A percentile compares a stretch with the other conserved stretches of the same genome.
Evolutionary conservation across 2,329 filamentous ascomycete species (phyloP).

Genomic region (Alternaria gaisen): DNA sequence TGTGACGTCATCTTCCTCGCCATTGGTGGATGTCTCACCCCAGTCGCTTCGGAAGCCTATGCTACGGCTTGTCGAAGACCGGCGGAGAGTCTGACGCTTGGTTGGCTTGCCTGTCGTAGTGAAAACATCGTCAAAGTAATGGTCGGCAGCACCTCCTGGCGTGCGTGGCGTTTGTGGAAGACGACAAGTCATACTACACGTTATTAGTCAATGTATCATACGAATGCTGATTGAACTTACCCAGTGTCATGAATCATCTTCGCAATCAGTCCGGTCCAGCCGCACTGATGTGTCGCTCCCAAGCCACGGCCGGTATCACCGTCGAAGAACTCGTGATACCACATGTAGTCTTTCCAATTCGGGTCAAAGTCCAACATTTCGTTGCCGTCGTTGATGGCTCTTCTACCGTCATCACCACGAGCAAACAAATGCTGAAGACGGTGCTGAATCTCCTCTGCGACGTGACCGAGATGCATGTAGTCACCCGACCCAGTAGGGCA

Average conservation of each 20-base stretch:
- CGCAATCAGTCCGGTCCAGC: conserved; percentile 94
- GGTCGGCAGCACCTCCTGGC: conserved; percentile 80
- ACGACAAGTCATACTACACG: conserved; percentile 39
- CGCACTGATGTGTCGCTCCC: conserved; percentile 92
- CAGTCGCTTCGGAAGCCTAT: conserved; percentile 86
- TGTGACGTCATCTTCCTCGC: conserved; percentile 45
- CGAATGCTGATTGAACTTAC: conserved; percentile 63
- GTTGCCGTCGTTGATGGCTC: conserved; percentile 86
- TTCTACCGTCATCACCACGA: conserved; percentile 81
- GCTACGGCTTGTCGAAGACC: conserved; percentile 82
- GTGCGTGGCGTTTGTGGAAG: conserved; percentile 88
- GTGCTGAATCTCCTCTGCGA: conserved; percentile 94
- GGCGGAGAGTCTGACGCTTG: conserved; percentile 68
- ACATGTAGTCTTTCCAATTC: conserved; percentile 91
- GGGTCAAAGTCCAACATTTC: conserved; percentile 90
- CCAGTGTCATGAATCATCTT: conserved; percentile 98
- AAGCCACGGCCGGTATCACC: conserved; percentile 89
- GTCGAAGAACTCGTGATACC: conserved; percentile 98
- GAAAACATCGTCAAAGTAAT: conserved; percentile 96
- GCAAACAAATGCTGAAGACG: conserved; percentile 91
- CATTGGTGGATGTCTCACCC: conserved; percentile 52
- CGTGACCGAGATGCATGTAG: conserved; percentile 93
- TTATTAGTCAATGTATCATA: conserved; percentile 53
- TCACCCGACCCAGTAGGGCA: conserved; percentile 94
- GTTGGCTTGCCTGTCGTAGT: conserved; percentile 57